Conservation (phyloP, 2,329 filamentous ascomycete genomes). For the Whalleya microplaca region DNA sequence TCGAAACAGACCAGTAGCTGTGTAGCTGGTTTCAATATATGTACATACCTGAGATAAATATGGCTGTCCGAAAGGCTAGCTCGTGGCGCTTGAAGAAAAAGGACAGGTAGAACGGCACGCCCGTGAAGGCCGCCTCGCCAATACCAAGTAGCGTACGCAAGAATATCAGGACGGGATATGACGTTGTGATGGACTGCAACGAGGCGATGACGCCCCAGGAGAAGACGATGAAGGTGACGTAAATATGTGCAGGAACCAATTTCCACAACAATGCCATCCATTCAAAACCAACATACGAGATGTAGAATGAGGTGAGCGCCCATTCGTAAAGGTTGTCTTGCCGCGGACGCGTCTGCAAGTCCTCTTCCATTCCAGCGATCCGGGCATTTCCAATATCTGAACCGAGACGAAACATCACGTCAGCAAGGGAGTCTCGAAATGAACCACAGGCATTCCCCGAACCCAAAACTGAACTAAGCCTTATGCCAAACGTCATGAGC, state of each 20-base stretch:
- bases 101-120: constrained; percentile 66
- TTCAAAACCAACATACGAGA: constrained; percentile 66
- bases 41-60: constrained; percentile 74
- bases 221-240: constrained; percentile 62
- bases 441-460: not conserved
- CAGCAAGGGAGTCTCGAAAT: constrained; percentile 4
- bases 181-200: constrained; percentile 68
- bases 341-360: constrained; percentile 56
- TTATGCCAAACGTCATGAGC: not conserved
- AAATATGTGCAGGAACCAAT: constrained; percentile 62
- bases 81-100: constrained; percentile 71
- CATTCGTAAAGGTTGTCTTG: constrained; percentile 59
- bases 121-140: constrained; percentile 67
- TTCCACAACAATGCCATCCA: constrained; percentile 68
- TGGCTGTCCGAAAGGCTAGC: constrained; percentile 80
- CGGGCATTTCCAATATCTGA: constrained; percentile 65
- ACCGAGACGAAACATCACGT: not conserved
- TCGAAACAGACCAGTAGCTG: not conserved
- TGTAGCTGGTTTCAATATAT: not conserved
- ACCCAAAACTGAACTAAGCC: not conserved
- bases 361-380: constrained; percentile 65
- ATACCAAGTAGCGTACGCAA: constrained; percentile 63
- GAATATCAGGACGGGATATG: constrained; percentile 61
- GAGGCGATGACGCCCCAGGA: constrained; percentile 82
- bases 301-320: constrained; percentile 64